A percentile compares a stretch with the other conserved stretches of the same genome.
These are phyloP conservation scores for Bothriochloa decipiens DNA, from an alignment of 176 grass and related monocot genomes.

Conservation along the genomic window DNA sequence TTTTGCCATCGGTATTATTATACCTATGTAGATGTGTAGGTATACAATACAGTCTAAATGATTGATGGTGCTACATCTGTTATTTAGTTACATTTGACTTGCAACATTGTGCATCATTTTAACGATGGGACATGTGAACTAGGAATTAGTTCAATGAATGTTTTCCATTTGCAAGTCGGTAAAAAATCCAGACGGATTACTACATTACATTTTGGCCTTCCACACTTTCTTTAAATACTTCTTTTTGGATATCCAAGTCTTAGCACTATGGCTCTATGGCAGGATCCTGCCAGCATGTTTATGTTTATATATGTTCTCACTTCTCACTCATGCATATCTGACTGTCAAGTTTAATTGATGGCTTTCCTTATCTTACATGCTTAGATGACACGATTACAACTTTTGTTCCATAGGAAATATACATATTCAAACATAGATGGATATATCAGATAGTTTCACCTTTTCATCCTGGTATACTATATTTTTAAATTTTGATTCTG, in stretches of 20 bases:
- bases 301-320: neutral
- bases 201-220: neutral
- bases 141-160: neutral
- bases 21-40: neutral
- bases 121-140: neutral
- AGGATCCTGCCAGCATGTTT: neutral
- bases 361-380: neutral
- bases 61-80: neutral
- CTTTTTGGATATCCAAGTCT: neutral
- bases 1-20: neutral
- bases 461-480: neutral
- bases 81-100: conserved; percentile 2
- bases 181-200: neutral
- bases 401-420: neutral
- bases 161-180: neutral
- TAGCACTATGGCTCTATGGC: neutral
- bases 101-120: neutral
- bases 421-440: neutral
- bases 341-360: neutral
- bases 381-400: neutral
- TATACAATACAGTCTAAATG: neutral
- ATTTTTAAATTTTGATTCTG: neutral
- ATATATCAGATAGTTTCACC: conserved; percentile 9
- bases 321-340: neutral
- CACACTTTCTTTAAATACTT: neutral